Percentiles rank a stretch among this genome's conserved stretches.
These are phyloP conservation scores for Neurospora sp. DNA, from an alignment of 495 filamentous ascomycete species.

Conservation along the genomic window DNA sequence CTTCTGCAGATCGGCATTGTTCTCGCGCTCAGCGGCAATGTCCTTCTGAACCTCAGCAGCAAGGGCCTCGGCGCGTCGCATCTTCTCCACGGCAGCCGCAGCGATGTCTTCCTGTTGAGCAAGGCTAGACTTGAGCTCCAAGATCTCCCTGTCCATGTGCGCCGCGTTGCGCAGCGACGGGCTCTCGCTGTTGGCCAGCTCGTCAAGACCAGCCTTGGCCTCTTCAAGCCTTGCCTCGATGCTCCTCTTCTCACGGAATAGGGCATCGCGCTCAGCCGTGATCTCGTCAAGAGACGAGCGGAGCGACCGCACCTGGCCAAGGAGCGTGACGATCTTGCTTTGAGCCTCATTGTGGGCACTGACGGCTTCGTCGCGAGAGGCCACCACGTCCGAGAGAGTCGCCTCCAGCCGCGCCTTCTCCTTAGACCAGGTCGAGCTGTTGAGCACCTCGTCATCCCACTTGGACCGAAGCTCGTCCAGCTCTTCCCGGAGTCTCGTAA, in stretches of 20 bases:
- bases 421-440: conserved; percentile 96
- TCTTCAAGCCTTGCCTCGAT: conserved; percentile 81
- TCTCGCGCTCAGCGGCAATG: conserved; percentile 80
- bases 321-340: conserved; percentile 74
- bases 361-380: conserved; percentile 85
- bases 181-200: conserved; percentile 75
- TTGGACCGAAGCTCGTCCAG: conserved; percentile 90
- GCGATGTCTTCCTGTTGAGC: conserved; percentile 93
- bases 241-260: conserved; percentile 81
- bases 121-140: conserved; percentile 81
- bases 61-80: conserved; percentile 90
- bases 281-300: conserved; percentile 80
- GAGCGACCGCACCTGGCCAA: conserved; percentile 84
- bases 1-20: conserved; percentile 74
- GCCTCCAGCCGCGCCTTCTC: conserved; percentile 90
- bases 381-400: conserved; percentile 78
- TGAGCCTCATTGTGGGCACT: conserved; percentile 93
- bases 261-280: conserved; percentile 70
- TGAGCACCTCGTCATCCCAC: conserved; percentile 98
- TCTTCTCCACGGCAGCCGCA: conserved; percentile 88
- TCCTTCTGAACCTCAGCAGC: conserved; percentile 89
- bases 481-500: conserved; percentile 76
- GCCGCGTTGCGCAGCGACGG: conserved; percentile 90
- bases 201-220: conserved; percentile 84
- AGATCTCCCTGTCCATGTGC: conserved; percentile 75